Conservation (phyloP, 768 basidiomycete genomes). For the Kwoniella bestiolae region DNA sequence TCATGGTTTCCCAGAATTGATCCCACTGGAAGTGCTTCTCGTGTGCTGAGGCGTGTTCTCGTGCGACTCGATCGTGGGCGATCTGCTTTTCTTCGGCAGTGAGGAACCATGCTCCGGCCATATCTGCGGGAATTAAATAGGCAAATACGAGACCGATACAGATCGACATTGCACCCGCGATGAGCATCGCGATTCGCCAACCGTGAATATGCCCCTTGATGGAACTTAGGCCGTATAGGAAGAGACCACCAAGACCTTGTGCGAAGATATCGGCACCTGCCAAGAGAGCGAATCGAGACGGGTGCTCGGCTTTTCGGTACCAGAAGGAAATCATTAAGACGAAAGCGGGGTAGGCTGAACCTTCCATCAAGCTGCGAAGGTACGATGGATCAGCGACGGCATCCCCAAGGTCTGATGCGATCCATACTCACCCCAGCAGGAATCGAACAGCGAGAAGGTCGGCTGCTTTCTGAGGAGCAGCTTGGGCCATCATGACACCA, state of each 20-base stretch:
- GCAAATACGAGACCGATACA: constrained; percentile 31
- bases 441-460: constrained; percentile 13
- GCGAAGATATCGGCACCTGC: constrained; percentile 33
- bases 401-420: background rate
- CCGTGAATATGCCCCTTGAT: constrained; percentile 27
- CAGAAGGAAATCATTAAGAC: constrained; percentile 25
- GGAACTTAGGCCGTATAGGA: constrained; percentile 15
- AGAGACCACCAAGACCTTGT: constrained; percentile 34
- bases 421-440: constrained; percentile 8
- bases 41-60: constrained; percentile 37
- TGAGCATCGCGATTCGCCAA: constrained; percentile 36
- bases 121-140: constrained; percentile 27
- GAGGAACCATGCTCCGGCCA: constrained; percentile 39
- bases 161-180: constrained; percentile 30
- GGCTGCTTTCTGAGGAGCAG: constrained; percentile 12
- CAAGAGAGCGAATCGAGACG: constrained; percentile 35
- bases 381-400: too few relatives aligned
- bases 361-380: constrained; percentile 13
- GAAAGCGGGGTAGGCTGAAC: constrained; percentile 18
- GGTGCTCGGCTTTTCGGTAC: constrained; percentile 41
- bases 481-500: constrained; percentile 21
- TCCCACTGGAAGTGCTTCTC: constrained; percentile 27
- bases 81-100: constrained; percentile 28
- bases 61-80: constrained; percentile 35
- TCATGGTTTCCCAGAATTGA: constrained; percentile 35